A percentile compares a stretch with the other conserved stretches of the same genome.
phyloP scores from a whole-genome alignment of 169 alveolate genomes.

The Miamiensis avidus region DNA sequence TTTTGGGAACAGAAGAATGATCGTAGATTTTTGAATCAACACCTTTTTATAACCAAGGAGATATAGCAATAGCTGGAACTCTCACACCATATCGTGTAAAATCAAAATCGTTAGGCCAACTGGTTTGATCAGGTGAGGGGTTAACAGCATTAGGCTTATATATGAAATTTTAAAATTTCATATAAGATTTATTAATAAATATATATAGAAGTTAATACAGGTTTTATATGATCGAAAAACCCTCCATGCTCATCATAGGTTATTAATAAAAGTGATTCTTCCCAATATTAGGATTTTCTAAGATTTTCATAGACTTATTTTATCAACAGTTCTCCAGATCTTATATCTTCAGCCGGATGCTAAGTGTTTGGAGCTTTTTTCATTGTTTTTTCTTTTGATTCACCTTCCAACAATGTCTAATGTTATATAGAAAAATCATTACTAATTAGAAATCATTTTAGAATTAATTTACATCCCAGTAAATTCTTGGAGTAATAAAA shows the following conservation, averaged over 20 bases:
- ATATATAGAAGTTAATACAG: too few relatives aligned
- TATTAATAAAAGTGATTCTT: conserved; percentile 5
- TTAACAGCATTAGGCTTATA: background rate
- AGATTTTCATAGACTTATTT: conserved; percentile 24
- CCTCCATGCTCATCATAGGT: conserved; percentile 32
- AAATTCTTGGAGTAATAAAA: background rate
- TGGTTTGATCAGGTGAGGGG: background rate
- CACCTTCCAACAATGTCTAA: background rate
- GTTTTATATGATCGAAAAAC: conserved; percentile 20
- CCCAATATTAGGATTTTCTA: conserved; percentile 21
- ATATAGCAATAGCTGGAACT: conserved; percentile 20
- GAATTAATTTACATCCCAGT: background rate
- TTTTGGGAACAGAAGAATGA: background rate
- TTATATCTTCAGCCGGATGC: conserved; percentile 19
- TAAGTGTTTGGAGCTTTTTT: conserved; percentile 2
- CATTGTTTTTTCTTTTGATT: background rate
- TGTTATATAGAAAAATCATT: background rate
- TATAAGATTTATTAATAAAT: too few relatives aligned
- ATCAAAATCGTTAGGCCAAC: background rate
- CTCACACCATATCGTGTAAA: conserved; percentile 15
- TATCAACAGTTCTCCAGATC: conserved; percentile 22
- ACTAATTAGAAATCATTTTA: too few relatives aligned
- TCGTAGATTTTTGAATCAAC: background rate
- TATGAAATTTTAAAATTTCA: too few relatives aligned
- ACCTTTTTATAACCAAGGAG: conserved; percentile 10